Base-by-base conservation (phyloP, 257 asterid species). In the Solanum infundibuliforme region DNA sequence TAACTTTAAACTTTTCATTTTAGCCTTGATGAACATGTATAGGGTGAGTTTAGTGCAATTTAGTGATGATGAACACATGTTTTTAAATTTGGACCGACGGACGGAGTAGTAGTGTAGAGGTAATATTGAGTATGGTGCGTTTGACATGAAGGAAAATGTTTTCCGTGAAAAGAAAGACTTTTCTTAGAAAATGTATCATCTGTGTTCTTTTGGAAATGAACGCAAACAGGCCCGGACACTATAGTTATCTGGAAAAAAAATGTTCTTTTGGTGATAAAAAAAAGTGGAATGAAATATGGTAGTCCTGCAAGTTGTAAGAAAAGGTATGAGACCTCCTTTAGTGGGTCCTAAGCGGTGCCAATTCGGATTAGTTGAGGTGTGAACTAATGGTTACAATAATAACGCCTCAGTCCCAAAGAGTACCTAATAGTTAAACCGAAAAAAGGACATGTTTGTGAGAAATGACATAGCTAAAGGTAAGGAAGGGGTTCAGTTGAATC, bases 171-270 rank as follows among this genome's bases (percentile, higher is more conserved):
- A 6, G 21, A 27, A 25, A 68, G 21, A 68, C 75, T 72, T 32
- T 18, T 72, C 79, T 34, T 32, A 18, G 43, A 35, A 73, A 20
- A 35, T 35, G 8, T 68, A 27, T 68, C 35, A 68, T 27, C 0
- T 0, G 32, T 65, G 16, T 11, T 65, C 32, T n/a, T 25, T 25
- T 65, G 72, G 0, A 66, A 66, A 66, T 66, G 73, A 66, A 31
- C 2, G 16, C 35, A 66, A 66, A 7, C 2, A 2, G 20, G 8
- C 35, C 0, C 0, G 0, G 0, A 66, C 73, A 12, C 35, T 11
- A 65, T 1, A n/a, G 4, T 65, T 25, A 25, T 5, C 1, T 21
- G 29, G 13, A 2, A 12, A 66, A 66, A 60, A 23, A 10, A 62
- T 2, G 36, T 27, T 27, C 35, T 27, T 8, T 32, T 32, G 25